These are phyloP conservation scores for Jatropha multifida DNA, from an alignment of 441 rosid species.

Conservation along the genomic window DNA sequence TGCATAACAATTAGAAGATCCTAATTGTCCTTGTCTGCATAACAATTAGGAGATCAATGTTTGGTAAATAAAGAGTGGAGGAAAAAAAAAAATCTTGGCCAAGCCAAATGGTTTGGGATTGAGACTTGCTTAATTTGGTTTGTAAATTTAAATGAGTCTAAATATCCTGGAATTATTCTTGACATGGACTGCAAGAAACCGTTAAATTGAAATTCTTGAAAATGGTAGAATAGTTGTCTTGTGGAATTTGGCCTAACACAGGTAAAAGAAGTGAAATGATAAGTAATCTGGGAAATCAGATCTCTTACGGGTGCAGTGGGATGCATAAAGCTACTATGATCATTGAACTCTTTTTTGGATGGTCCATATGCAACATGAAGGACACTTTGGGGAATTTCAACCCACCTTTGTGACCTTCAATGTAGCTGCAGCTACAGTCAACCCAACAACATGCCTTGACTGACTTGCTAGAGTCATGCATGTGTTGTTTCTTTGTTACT, in stretches of 20 bases:
- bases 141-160: not conserved
- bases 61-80: constrained; percentile 5
- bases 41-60: not conserved
- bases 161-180: not conserved
- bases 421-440: not conserved
- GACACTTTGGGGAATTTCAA: not conserved
- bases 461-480: constrained; percentile 4
- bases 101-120: constrained; percentile 1
- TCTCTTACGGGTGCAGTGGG: not conserved
- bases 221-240: not conserved
- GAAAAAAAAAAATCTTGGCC: constrained; percentile 13
- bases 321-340: not conserved
- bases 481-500: not conserved
- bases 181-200: not conserved
- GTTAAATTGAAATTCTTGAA: constrained; percentile 2
- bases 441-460: constrained; percentile 6
- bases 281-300: not conserved
- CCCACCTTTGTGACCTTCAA: not conserved
- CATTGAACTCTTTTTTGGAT: not conserved
- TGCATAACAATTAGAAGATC: not conserved
- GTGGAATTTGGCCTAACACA: not conserved
- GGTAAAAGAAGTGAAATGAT: not conserved
- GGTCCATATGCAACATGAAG: not conserved
- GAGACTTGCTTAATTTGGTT: constrained; percentile 12
- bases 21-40: constrained; percentile 16